Evolutionary conservation across 352 stramenopile species (phyloP), one percentile per base, ranked within the genome.

Genomic region (Phytophthora niederhauseri): DNA sequence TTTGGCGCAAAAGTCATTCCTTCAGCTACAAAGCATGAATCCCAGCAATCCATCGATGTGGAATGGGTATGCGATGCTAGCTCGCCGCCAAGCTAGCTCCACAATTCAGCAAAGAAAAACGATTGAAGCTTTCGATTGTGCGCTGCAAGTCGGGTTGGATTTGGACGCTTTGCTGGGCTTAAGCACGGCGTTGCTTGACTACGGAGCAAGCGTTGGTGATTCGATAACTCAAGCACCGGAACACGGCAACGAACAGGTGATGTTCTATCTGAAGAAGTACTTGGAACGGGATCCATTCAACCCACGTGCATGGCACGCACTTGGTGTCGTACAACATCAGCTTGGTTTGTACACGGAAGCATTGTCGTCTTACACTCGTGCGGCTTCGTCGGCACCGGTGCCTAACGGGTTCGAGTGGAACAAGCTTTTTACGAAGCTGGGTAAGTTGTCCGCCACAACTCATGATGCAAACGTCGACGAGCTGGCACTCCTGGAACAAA

Each of bases 11-110:
- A 86, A 90, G 24, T 85, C 85, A 14, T 89, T 97, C 36, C 71
- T 95, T n/a, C 85, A 93, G 38, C 61, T 97, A 12, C 87, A 97
- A 53, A 85, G 81, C 8, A 80, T 97, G 15, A 95, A 94, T 54
- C 67, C 87, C 15, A 86, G 87, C 69, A 94, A 94, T 46, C 84
- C 86, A 0, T 80, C 82, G 12, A 95, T 97, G 87, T 97, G 89
- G 89, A 93, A 90, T 57, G 89, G 87, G 12, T 94, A 97, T 72
- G 86, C 82, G 2, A 87, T 97, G 75, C 63, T 97, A 15, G 82
- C 83, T 70, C 77, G 81, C 26, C 72, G 72, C 4, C 77, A 91
- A 55, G 69, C 61, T 31, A 72, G 14, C 31, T 87, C 59, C 12
- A 31, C 56, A 19, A 49, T 64, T 24, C 77, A 91, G 59, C 68